Evolutionary conservation across 2,329 filamentous ascomycete genomes (phyloP).

Genomic region (Epichloe gansuensis): DNA sequence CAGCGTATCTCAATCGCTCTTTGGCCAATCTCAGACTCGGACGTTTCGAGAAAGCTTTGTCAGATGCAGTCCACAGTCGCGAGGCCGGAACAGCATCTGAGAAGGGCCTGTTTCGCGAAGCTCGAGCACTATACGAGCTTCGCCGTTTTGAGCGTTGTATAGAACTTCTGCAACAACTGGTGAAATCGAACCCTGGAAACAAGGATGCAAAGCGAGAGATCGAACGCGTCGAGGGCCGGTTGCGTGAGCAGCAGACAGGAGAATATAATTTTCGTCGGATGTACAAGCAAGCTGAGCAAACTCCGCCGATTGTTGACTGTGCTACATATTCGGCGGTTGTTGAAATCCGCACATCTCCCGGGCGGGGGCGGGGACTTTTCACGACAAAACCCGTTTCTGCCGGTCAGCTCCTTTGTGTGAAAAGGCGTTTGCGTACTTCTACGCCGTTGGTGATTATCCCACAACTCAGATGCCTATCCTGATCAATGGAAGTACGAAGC

Average conservation of each 20-base stretch:
- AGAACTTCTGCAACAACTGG: slow-evolving; percentile 16
- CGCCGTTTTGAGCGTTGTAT: slow-evolving; percentile 24
- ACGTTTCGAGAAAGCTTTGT: slow-evolving; percentile 18
- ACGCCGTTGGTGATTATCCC: slow-evolving; percentile 11
- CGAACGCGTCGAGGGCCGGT: slow-evolving; percentile 17
- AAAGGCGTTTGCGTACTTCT: slow-evolving; percentile 38
- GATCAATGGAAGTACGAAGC: slow-evolving; percentile 14
- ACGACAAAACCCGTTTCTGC: slow-evolving; percentile 32
- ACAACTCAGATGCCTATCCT: slow-evolving; percentile 15
- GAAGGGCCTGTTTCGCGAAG: slow-evolving; percentile 32
- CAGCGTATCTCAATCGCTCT: slow-evolving; percentile 25
- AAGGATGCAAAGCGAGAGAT: not conserved
- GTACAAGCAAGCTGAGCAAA: not conserved
- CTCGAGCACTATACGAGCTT: slow-evolving; percentile 32
- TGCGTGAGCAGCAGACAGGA: slow-evolving; percentile 27
- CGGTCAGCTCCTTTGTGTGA: slow-evolving; percentile 44
- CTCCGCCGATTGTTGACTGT: slow-evolving; percentile 25
- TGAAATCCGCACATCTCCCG: slow-evolving; percentile 25
- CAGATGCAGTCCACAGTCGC: slow-evolving; percentile 14
- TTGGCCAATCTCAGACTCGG: slow-evolving; percentile 19
- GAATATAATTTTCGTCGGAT: slow-evolving; percentile 22
- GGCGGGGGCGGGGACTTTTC: slow-evolving; percentile 38
- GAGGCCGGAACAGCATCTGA: slow-evolving; percentile 18
- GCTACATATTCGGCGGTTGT: slow-evolving; percentile 33
- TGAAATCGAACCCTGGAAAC: not conserved